phyloP scores from a whole-genome alignment of 345 rosid species.

The Gynandropsis gynandra region DNA sequence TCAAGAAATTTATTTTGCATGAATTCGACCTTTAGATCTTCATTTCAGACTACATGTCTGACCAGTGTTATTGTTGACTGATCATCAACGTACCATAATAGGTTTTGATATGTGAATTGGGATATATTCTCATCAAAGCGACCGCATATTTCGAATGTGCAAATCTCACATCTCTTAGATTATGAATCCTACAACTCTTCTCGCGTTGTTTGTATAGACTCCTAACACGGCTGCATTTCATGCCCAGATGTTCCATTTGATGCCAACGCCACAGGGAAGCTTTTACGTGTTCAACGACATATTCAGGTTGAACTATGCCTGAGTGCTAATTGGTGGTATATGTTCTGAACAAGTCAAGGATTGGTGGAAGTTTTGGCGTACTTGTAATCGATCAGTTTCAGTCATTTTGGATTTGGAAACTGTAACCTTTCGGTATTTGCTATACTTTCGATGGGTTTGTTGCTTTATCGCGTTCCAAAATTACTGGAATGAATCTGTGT shows the following conservation, averaged over 20 bases:
- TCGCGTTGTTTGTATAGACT: neutral
- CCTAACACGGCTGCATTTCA: slow-evolving; percentile 14
- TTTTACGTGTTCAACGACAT: slow-evolving; percentile 83
- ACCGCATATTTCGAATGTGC: no score
- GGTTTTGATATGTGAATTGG: neutral
- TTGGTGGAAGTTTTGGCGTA: slow-evolving; percentile 9
- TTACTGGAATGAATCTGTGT: no score
- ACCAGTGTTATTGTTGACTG: neutral
- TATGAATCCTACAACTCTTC: neutral
- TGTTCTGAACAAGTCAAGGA: neutral
- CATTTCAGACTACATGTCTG: neutral
- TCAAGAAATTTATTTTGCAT: neutral
- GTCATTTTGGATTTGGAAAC: slow-evolving; percentile 17
- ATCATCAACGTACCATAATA: slow-evolving; percentile 10
- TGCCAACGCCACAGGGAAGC: slow-evolving; percentile 87
- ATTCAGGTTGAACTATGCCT: slow-evolving; percentile 94
- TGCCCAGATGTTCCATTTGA: slow-evolving; percentile 90
- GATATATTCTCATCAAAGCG: neutral
- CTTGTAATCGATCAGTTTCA: neutral
- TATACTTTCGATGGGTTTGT: slow-evolving; percentile 13
- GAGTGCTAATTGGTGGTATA: slow-evolving; percentile 15
- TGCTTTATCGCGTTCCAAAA: slow-evolving; percentile 1
- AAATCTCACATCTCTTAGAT: neutral
- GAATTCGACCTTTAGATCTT: neutral
- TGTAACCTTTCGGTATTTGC: slow-evolving; percentile 7